A percentile compares a stretch with the other conserved stretches of the same genome.
phyloP scores from a whole-genome alignment of 2,329 filamentous ascomycete species.

The Penicillium sp. region DNA sequence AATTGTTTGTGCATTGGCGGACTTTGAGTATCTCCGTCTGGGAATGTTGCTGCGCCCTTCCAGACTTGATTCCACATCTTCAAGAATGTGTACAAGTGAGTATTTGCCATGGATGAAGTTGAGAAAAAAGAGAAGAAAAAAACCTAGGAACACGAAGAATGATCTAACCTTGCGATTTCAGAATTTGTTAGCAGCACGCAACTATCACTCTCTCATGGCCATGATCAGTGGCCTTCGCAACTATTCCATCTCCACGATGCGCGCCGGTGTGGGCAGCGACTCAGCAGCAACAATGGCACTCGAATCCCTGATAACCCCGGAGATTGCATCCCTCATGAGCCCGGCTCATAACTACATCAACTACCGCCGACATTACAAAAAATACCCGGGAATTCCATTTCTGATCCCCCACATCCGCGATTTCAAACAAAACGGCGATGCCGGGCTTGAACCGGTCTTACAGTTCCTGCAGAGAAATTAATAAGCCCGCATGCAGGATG shows the following conservation, averaged over 20 bases:
- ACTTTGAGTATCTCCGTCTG: slow-evolving; percentile 35
- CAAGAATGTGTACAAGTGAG: slow-evolving; percentile 40
- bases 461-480: slow-evolving; percentile 19
- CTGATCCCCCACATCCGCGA: slow-evolving; percentile 41
- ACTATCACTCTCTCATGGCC: slow-evolving; percentile 43
- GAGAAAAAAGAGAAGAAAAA: not conserved
- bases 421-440: slow-evolving; percentile 30
- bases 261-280: slow-evolving; percentile 14
- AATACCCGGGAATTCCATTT: slow-evolving; percentile 41
- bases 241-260: slow-evolving; percentile 31
- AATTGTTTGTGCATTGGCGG: slow-evolving; percentile 34
- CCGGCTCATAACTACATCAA: slow-evolving; percentile 36
- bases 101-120: not conserved
- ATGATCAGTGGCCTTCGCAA: slow-evolving; percentile 40
- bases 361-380: slow-evolving; percentile 37
- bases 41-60: slow-evolving; percentile 42
- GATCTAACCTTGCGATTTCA: slow-evolving; percentile 16
- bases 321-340: slow-evolving; percentile 29
- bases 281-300: slow-evolving; percentile 21
- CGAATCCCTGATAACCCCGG: slow-evolving; percentile 26
- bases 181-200: slow-evolving; percentile 31
- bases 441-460: slow-evolving; percentile 31
- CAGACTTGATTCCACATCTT: slow-evolving; percentile 34
- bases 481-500: not conserved
- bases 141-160: not conserved